phyloP scores from a whole-genome alignment of 371 early-diverging fungal genomes.

The Homolaphlyctis polyrhiza region DNA sequence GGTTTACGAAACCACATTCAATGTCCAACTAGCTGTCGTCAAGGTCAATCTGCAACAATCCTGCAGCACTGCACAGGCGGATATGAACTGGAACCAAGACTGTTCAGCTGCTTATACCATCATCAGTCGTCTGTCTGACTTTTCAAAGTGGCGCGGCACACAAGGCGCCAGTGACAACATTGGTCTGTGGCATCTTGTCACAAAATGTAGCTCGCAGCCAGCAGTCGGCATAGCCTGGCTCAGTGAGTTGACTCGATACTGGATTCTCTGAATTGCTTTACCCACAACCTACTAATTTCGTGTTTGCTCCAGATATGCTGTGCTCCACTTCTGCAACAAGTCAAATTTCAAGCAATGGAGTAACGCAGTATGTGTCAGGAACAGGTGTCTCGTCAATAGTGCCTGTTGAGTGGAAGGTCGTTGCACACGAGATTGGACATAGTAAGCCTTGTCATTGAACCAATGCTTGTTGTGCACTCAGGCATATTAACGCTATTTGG shows the following conservation, averaged over 20 bases:
- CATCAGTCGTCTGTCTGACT: slow-evolving; percentile 77
- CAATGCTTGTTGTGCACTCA: slow-evolving; percentile 60
- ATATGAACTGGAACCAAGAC: slow-evolving; percentile 69
- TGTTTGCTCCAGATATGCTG: slow-evolving; percentile 19
- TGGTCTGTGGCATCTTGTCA: slow-evolving; percentile 93
- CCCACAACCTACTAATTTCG: not conserved
- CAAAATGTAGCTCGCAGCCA: slow-evolving; percentile 71
- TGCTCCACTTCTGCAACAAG: slow-evolving; percentile 4
- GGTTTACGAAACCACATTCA: slow-evolving; percentile 87
- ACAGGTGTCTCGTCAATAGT: slow-evolving; percentile 84
- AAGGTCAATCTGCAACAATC: slow-evolving; percentile 65
- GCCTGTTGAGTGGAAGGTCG: slow-evolving; percentile 88
- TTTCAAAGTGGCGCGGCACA: slow-evolving; percentile 81
- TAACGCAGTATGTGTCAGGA: slow-evolving; percentile 65
- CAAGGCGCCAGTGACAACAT: slow-evolving; percentile 57
- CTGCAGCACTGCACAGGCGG: slow-evolving; percentile 32
- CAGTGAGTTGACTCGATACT: slow-evolving; percentile 43
- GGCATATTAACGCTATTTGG: slow-evolving; percentile 8
- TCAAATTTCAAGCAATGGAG: slow-evolving; percentile 14
- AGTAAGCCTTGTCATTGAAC: slow-evolving; percentile 31
- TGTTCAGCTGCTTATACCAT: slow-evolving; percentile 73
- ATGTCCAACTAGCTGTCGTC: slow-evolving; percentile 79
- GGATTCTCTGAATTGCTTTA: slow-evolving; percentile 18
- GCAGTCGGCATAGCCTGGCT: slow-evolving; percentile 95
- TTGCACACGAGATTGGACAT: slow-evolving; percentile 92